Base-by-base conservation (phyloP, 108 stramenopile genomes). In the Bacterosira constricta region DNA sequence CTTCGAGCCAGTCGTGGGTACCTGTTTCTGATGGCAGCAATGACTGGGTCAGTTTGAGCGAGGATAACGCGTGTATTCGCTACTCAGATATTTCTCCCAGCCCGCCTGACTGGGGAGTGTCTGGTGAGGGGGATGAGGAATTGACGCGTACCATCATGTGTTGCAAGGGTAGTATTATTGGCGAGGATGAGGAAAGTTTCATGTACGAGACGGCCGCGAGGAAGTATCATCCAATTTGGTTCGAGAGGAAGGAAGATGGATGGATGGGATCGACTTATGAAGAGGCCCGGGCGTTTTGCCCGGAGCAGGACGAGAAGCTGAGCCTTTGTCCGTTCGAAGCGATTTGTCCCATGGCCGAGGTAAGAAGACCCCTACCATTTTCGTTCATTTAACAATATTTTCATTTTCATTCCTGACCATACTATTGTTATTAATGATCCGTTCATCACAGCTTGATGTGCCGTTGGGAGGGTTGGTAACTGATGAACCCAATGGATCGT, bases 321-420 rank as follows among this genome's bases (percentile, higher is more conserved):
- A n/a, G n/a, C n/a, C 44, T 45, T 45, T 45, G 44, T 45, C 44
- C 44, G 44, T 45, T 18, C 44, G 44, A 45, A 45, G 44, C 44
- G 17, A n/a, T n/a, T n/a, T n/a, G n/a, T n/a, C n/a, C n/a, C n/a
- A n/a, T n/a, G n/a, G n/a, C n/a, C n/a, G n/a, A n/a, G n/a, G n/a
- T n/a, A n/a, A n/a, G n/a, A n/a, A n/a, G n/a, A n/a, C n/a, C n/a
- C n/a, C n/a, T n/a, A n/a, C n/a, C n/a, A n/a, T n/a, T n/a, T n/a
- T n/a, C n/a, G n/a, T n/a, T n/a, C n/a, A n/a, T n/a, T n/a, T n/a
- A n/a, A n/a, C n/a, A n/a, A n/a, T n/a, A n/a, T n/a, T n/a, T n/a
- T n/a, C n/a, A n/a, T n/a, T n/a, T n/a, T n/a, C n/a, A n/a, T n/a
- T n/a, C n/a, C n/a, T n/a, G n/a, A n/a, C n/a, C n/a, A n/a, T n/a